Conservation (phyloP, 495 filamentous ascomycete genomes). For the Hypoxylon perforatum region DNA sequence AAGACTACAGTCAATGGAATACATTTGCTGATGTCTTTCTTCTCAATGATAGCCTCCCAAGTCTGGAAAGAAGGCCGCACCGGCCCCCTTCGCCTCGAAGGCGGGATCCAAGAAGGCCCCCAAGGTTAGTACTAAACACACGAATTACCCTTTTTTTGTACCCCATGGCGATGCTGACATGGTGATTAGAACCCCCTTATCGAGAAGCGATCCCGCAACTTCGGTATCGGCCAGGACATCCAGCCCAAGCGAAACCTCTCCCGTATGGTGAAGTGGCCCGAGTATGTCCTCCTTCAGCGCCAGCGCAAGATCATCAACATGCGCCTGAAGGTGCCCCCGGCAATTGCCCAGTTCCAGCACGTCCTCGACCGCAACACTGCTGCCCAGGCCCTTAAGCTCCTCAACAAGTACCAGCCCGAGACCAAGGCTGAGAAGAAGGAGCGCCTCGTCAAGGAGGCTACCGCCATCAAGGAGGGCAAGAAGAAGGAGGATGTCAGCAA, state of each 20-base stretch:
- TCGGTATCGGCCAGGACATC: slow-evolving; percentile 98
- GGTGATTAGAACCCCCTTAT: slow-evolving; percentile 91
- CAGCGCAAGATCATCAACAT: slow-evolving; percentile 99
- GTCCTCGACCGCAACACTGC: slow-evolving; percentile 99
- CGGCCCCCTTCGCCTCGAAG: slow-evolving; percentile 97
- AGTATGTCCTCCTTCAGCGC: slow-evolving; percentile 98
- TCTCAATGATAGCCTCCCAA: slow-evolving; percentile 99
- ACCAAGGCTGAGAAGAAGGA: slow-evolving; percentile 99
- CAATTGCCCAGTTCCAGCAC: slow-evolving; percentile 97
- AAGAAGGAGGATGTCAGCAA: slow-evolving; percentile 99
- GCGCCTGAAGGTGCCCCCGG: slow-evolving; percentile 97
- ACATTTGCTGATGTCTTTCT: slow-evolving; percentile 95
- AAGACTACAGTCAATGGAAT: slow-evolving; percentile 82
- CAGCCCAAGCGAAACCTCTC: slow-evolving; percentile 97
- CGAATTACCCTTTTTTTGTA: neutral
- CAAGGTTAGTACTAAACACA: slow-evolving; percentile 74
- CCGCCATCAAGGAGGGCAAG: slow-evolving; percentile 95
- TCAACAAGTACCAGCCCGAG: slow-evolving; percentile 99
- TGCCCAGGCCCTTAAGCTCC: slow-evolving; percentile 94
- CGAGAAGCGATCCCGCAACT: slow-evolving; percentile 98
- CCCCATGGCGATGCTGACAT: slow-evolving; percentile 46
- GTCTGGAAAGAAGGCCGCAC: slow-evolving; percentile 92
- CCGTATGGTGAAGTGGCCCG: slow-evolving; percentile 99
- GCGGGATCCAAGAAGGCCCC: slow-evolving; percentile 94
- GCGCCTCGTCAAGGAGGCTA: slow-evolving; percentile 96